Evolutionary conservation across 768 basidiomycete species (phyloP).

Genomic region (Postia placenta): DNA sequence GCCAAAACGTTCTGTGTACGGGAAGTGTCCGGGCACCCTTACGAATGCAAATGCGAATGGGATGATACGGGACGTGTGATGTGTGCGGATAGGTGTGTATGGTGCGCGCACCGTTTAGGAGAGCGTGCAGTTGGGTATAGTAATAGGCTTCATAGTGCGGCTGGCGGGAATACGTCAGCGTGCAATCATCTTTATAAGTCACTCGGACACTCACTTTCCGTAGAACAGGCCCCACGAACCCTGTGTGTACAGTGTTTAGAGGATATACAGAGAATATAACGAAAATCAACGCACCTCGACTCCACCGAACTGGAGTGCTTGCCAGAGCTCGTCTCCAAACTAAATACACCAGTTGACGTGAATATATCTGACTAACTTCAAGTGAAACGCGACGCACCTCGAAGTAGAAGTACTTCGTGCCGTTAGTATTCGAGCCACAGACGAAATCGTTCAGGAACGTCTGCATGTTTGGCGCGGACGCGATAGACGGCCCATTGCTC

Average conservation of each 20-base stretch:
- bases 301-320: conserved; percentile 67
- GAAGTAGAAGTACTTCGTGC: conserved; percentile 85
- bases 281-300: conserved; percentile 45
- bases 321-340: conserved; percentile 4
- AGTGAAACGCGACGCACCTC: conserved; percentile 45
- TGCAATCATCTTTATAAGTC: background rate
- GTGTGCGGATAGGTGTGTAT: too few relatives aligned
- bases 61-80: too few relatives aligned
- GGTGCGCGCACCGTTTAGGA: background rate
- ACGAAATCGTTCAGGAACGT: conserved; percentile 82
- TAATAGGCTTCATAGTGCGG: conserved; percentile 66
- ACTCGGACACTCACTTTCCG: conserved; percentile 35
- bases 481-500: conserved; percentile 62
- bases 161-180: conserved; percentile 33
- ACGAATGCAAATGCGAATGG: background rate
- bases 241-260: conserved; percentile 16
- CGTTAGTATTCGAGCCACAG: conserved; percentile 78
- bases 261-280: background rate
- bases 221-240: conserved; percentile 67
- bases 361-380: conserved; percentile 16
- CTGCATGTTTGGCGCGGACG: conserved; percentile 63
- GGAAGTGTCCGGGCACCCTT: background rate
- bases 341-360: conserved; percentile 4
- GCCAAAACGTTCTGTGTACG: background rate
- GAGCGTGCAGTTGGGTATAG: conserved; percentile 49